Evolutionary conservation across 306 rosid species (phyloP), one percentile per base, ranked within the genome.

Genomic region (Vigna nakashimae): DNA sequence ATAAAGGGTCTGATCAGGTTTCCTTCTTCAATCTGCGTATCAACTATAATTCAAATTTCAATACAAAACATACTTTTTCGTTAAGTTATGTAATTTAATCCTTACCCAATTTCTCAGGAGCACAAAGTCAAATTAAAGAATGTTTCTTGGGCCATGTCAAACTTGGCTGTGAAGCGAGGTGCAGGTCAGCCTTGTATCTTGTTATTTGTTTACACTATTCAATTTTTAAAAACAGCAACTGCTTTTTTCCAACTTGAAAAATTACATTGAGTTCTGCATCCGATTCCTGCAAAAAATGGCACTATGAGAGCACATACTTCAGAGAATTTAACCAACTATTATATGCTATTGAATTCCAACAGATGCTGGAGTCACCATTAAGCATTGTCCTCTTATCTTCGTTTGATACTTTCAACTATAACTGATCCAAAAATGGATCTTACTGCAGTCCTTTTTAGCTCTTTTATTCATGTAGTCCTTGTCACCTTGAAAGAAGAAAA

Each of bases 71-170:
- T 45, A 38, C 24, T 50, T 34, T 26, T 22, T 75, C 53, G 46
- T 66, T 22, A 51, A 43, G 50, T 36, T 73, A 63, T 63, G 20
- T 26, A 59, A 46, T 65, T 52, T 84, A 74, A 83, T 65, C 65
- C 46, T 78, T 60, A 42, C 34, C 50, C 73, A 60, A 51, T 20
- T 67, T 76, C 10, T 68, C 85, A 94, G 97, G 89, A 71, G 24
- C 17, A 73, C 18, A 87, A 49, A 70, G 66, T 80, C 80, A 90
- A 83, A 82, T 80, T 81, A 82, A 88, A 80, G 80, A 90, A 89
- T 82, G 74, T 82, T 76, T 84, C 93, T 14, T 79, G 87, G 87
- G 87, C 90, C 56, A 78, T 87, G 28, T 0, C 91, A 67, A 5
- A 55, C 68, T 40, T 76, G 65, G 80, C 91, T 86, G 65, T 69